Conservation (phyloP, 805 yeast genomes). For the Metschnikowia chrysomelidarum region DNA sequence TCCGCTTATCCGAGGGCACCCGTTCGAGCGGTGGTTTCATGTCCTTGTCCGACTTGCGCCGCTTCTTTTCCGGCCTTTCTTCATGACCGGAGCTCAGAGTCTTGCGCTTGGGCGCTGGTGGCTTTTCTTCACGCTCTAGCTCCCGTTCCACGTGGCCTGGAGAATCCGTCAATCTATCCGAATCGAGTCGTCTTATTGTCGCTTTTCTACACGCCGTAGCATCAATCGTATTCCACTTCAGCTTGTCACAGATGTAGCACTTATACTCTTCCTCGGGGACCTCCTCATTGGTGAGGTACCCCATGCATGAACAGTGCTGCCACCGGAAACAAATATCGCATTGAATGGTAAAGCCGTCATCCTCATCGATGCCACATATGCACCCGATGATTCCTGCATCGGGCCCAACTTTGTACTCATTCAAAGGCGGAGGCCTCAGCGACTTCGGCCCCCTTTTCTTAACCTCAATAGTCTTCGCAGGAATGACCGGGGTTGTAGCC, state of each 20-base stretch:
- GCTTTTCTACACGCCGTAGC: constrained; percentile 31
- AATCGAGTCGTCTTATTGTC: constrained; percentile 31
- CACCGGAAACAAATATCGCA: constrained; percentile 90
- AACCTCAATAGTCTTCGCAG: no score
- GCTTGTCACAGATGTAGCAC: constrained; percentile 70
- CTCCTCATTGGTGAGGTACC: constrained; percentile 63
- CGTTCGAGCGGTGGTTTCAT: constrained; percentile 8
- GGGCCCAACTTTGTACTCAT: constrained; percentile 64
- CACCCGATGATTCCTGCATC: constrained; percentile 89
- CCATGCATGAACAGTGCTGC: constrained; percentile 95
- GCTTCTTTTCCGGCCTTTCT: constrained; percentile 33
- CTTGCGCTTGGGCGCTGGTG: constrained; percentile 18
- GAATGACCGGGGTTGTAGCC: no score
- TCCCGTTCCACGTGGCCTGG: no score
- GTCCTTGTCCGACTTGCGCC: constrained; percentile 22
- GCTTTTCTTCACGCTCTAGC: no score
- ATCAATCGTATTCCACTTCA: constrained; percentile 44
- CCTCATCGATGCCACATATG: constrained; percentile 82
- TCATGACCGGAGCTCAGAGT: constrained; percentile 27
- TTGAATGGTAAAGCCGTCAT: constrained; percentile 92
- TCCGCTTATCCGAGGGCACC: constrained; percentile 13
- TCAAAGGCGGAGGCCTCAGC: constrained; percentile 37
- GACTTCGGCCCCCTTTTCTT: no score
- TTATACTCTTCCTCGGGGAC: constrained; percentile 77
- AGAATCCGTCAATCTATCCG: constrained; percentile 23